Base-by-base conservation (phyloP, 176 grass and related monocot species). In the Oryza meyeriana region DNA sequence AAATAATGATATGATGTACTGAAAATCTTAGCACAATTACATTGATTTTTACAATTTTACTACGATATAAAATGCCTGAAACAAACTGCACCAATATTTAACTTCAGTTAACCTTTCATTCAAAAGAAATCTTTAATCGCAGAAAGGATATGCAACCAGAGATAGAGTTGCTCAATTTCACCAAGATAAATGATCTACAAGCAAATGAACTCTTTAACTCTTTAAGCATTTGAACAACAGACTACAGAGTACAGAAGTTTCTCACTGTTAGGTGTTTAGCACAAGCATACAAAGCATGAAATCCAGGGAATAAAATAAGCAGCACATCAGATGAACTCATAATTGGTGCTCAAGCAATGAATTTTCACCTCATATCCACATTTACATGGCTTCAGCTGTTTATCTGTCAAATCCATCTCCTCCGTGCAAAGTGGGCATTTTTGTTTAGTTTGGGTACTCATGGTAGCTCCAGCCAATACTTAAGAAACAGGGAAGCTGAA, bases 341-440 rank as follows among this genome's bases (percentile, higher is more conserved):
- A 71, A 57, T 55, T 82, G 29, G 30, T 81, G 25, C 33, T 32
- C 24, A 66, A 75, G 35, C 11, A 9, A 30, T 79, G 16, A 39
- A 76, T 61, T 17, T 77, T 77, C 52, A 93, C 91, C 91, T 93
- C 85, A 70, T 90, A 93, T 87, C 91, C 85, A 79, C 87, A 93
- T 87, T 85, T 87, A 83, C 91, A 93, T 71, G 91, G 91, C 78
- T 93, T 93, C 42, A 90, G 68, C 33, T 87, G 81, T 76, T 82
- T 80, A 87, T 93, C 91, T 85, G 91, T 93, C 80, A 77, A 64
- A 87, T 93, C 91, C 87, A 93, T 83, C 29, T 31, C 42, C 35
- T 87, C 85, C 68, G 66, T 66, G 78, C 91, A 93, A 81, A 93
- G 67, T 48, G 87, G 87, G 13, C 91, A 93, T 75, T 61, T 85